These are phyloP conservation scores for Fraxinus paxiana DNA, from an alignment of 305 asterid species.

Conservation along the genomic window DNA sequence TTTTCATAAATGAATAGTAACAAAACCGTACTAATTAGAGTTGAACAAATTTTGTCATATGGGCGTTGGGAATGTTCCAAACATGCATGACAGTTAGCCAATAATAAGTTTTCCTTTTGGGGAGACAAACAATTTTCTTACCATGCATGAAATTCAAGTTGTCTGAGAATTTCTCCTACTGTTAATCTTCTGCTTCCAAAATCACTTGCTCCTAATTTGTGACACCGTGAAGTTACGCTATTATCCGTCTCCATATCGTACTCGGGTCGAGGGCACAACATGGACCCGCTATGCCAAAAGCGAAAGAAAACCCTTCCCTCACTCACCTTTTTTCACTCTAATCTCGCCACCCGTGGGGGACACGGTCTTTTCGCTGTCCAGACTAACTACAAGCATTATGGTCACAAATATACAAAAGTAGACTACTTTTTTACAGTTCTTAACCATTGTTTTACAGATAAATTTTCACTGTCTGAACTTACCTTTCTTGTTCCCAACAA, in stretches of 20 bases:
- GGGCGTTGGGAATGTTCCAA: constrained; percentile 13
- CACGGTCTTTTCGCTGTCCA: neutral
- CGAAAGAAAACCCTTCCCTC: neutral
- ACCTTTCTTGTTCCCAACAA: neutral
- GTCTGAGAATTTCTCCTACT: neutral
- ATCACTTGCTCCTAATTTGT: neutral
- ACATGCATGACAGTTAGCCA: constrained; percentile 21
- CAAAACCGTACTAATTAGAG: neutral
- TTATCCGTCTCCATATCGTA: neutral
- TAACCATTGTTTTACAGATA: neutral
- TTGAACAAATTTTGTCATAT: neutral
- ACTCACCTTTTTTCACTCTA: neutral
- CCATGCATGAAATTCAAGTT: neutral
- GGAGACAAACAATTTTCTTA: neutral
- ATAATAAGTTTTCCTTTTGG: neutral
- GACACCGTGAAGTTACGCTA: neutral
- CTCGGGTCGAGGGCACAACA: neutral
- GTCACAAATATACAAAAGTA: neutral
- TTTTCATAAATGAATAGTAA: neutral
- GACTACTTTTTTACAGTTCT: neutral
- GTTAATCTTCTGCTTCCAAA: neutral
- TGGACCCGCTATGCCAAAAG: neutral
- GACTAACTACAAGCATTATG: neutral
- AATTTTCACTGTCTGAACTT: neutral
- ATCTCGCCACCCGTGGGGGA: neutral